phyloP scores from a whole-genome alignment of 352 stramenopile species.

The Peronospora farinosa region DNA sequence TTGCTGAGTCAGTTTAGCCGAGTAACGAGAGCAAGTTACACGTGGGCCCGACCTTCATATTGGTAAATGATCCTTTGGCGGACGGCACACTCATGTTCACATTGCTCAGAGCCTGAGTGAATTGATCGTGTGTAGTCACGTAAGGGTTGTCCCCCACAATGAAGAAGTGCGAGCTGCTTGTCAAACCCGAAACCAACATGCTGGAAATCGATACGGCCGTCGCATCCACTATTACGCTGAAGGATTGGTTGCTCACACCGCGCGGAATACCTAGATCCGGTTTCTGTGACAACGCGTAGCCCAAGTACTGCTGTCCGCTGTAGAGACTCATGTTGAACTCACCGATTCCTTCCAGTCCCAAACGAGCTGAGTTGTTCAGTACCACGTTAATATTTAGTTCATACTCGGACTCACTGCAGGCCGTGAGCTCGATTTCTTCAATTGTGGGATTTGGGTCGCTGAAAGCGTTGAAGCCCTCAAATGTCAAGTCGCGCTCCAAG shows the following conservation, averaged over 20 bases:
- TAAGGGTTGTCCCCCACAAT: slow-evolving; percentile 44
- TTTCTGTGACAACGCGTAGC: slow-evolving; percentile 44
- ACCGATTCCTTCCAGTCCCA: slow-evolving; percentile 50
- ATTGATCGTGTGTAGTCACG: slow-evolving; percentile 29
- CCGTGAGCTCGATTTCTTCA: slow-evolving; percentile 43
- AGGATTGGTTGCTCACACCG: slow-evolving; percentile 40
- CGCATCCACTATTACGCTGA: slow-evolving; percentile 36
- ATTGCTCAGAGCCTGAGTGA: slow-evolving; percentile 32
- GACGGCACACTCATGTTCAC: slow-evolving; percentile 46
- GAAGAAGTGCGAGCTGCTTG: slow-evolving; percentile 38
- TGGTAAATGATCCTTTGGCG: slow-evolving; percentile 10
- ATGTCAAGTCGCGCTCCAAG: slow-evolving; percentile 42
- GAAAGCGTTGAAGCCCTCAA: slow-evolving; percentile 51
- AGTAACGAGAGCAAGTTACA: slow-evolving; percentile 18
- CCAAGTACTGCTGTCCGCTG: slow-evolving; percentile 51
- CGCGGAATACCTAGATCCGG: slow-evolving; percentile 42
- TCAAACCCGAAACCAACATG: slow-evolving; percentile 36
- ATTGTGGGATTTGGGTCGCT: slow-evolving; percentile 35
- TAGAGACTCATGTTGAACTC: slow-evolving; percentile 66
- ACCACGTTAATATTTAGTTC: slow-evolving; percentile 49
- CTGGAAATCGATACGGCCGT: slow-evolving; percentile 24
- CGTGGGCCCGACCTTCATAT: slow-evolving; percentile 12
- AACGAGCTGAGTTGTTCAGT: slow-evolving; percentile 38
- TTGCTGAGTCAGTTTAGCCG: slow-evolving; percentile 4
- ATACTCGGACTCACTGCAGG: slow-evolving; percentile 29